Conservation (phyloP, 148 eudicot genomes). For the Camellia sinensis region DNA sequence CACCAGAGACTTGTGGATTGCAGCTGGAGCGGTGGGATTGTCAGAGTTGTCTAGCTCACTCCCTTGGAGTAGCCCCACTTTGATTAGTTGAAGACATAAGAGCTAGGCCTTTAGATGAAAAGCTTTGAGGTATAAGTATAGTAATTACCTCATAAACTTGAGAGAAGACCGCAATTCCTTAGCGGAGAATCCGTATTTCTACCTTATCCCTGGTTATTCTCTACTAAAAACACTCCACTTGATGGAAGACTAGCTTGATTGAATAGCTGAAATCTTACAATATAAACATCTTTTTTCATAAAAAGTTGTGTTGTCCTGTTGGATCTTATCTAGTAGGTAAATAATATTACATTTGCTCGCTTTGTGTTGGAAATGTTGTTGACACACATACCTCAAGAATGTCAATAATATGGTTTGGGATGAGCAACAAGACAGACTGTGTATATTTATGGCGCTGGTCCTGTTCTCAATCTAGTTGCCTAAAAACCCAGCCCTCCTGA, state of each 20-base stretch:
- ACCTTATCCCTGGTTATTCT: too few species aligned
- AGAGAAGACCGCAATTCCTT: too few species aligned
- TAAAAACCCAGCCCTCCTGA: neutral
- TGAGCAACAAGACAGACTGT: neutral
- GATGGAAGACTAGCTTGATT: slow-evolving; percentile 2
- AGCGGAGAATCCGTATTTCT: neutral
- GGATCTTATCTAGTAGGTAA: too few species aligned
- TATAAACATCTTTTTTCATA: neutral
- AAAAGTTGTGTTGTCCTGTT: neutral
- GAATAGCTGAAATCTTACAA: slow-evolving; percentile 5
- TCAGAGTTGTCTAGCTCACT: too few species aligned
- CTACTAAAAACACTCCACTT: neutral
- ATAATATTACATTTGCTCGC: too few species aligned
- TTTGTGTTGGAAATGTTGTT: too few species aligned
- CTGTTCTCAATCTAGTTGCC: neutral
- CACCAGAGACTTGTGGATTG: too few species aligned
- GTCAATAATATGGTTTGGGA: neutral
- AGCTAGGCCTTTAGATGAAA: neutral
- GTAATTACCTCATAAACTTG: neutral
- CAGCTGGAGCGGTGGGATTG: too few species aligned
- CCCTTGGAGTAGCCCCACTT: too few species aligned
- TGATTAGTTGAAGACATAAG: too few species aligned
- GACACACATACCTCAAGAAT: neutral
- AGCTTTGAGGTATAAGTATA: neutral
- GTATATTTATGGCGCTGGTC: neutral